Percentiles rank a stretch among this genome's conserved stretches.
Conservation (phyloP, 345 rosid genomes). For the Hibiscus syriacus region DNA sequence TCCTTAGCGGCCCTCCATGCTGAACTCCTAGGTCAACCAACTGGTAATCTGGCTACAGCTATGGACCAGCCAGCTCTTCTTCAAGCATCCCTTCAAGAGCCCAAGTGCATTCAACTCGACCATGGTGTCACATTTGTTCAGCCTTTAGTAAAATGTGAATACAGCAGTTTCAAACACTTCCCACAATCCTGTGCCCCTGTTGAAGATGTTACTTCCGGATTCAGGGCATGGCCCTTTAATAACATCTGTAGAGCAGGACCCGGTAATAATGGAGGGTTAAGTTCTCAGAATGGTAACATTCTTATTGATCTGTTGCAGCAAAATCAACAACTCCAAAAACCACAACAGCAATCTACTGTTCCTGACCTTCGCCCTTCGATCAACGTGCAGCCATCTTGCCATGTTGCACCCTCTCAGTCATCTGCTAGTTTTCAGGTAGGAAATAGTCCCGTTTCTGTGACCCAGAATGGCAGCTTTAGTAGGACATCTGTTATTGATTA, state of each 20-base stretch:
- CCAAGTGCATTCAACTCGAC: constrained; percentile 40
- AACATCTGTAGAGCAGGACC: constrained; percentile 23
- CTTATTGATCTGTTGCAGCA: constrained; percentile 40
- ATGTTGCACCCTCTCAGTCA: constrained; percentile 47
- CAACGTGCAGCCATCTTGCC: constrained; percentile 59
- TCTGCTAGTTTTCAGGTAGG: constrained; percentile 31
- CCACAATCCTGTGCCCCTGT: constrained; percentile 26
- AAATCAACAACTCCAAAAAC: constrained; percentile 21
- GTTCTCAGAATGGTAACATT: constrained; percentile 27
- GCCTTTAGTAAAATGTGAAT: constrained; percentile 31
- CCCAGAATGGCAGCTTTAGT: constrained; percentile 31
- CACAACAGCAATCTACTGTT: constrained; percentile 26
- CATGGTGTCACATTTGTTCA: constrained; percentile 34
- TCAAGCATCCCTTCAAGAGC: constrained; percentile 39
- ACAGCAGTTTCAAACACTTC: constrained; percentile 31
- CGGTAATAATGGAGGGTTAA: constrained; percentile 24
- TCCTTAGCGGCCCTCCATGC: constrained; percentile 61
- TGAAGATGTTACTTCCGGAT: constrained; percentile 31
- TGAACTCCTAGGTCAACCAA: constrained; percentile 52
- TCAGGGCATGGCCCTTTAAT: constrained; percentile 44
- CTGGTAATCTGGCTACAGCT: constrained; percentile 33
- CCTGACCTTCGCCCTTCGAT: constrained; percentile 36
- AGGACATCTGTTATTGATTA: constrained; percentile 31
- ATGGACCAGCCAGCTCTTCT: constrained; percentile 38
- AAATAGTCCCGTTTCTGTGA: constrained; percentile 34